Percentiles rank a stretch among this genome's conserved stretches.
Evolutionary conservation across 176 grass and related monocot genomes (phyloP).

Genomic region (Canna indica): DNA sequence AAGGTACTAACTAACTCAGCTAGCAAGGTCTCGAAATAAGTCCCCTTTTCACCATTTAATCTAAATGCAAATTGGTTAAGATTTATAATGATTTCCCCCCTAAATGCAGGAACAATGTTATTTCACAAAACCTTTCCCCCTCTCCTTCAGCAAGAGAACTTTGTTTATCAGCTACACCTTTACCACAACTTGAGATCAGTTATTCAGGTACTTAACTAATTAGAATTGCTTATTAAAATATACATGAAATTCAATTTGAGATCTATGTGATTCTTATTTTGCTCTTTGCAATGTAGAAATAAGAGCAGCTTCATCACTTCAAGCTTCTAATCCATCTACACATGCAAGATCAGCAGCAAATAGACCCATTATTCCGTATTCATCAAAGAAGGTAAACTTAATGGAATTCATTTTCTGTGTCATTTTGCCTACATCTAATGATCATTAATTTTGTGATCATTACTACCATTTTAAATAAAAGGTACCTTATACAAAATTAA

Average conservation of each 20-base stretch:
- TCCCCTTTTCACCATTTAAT: no score
- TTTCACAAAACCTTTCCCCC: not conserved
- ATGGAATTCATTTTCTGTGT: not conserved
- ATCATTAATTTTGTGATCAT: not conserved
- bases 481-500: not conserved
- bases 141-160: not conserved
- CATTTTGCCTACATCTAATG: not conserved
- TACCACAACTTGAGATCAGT: not conserved
- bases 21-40: no score
- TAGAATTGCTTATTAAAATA: constrained; percentile 37
- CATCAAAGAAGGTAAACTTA: not conserved
- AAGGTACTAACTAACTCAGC: no score
- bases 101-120: not conserved
- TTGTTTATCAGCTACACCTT: not conserved
- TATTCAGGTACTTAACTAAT: not conserved
- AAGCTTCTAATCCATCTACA: not conserved
- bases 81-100: not conserved
- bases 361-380: not conserved
- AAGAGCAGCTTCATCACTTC: constrained; percentile 27
- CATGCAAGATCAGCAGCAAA: not conserved
- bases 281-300: constrained; percentile 24
- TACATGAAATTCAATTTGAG: constrained; percentile 17
- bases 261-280: constrained; percentile 2
- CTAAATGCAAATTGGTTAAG: not conserved
- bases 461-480: not conserved